phyloP scores from a whole-genome alignment of 2,329 filamentous ascomycete genomes.

The Curvularia verruculosa region DNA sequence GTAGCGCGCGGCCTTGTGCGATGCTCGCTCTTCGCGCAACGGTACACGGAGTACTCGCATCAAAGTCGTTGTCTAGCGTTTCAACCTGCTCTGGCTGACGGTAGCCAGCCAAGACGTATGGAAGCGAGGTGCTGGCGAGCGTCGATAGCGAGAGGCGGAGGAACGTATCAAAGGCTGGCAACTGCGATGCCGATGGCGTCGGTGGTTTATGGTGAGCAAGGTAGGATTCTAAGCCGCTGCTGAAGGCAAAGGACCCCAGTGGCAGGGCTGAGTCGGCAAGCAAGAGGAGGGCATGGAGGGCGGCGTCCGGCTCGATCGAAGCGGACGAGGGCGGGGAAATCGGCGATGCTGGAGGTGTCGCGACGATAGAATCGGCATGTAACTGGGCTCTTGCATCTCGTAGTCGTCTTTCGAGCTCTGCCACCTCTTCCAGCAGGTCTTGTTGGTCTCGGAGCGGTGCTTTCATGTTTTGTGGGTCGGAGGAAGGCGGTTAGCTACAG shows the following conservation, averaged over 20 bases:
- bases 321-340: conserved; percentile 20
- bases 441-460: conserved; percentile 28
- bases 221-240: conserved; percentile 81
- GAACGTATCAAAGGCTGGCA: conserved; percentile 66
- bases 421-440: conserved; percentile 60
- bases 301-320: conserved; percentile 18
- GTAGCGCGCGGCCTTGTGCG: conserved; percentile 75
- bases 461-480: conserved; percentile 39
- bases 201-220: conserved; percentile 67
- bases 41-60: conserved; percentile 78
- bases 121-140: conserved; percentile 73
- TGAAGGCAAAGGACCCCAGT: conserved; percentile 86
- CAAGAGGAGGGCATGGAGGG: conserved; percentile 73
- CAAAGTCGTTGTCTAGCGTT: conserved; percentile 73
- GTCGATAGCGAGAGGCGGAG: conserved; percentile 73
- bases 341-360: conserved; percentile 14
- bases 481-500: conserved; percentile 13
- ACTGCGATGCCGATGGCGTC: conserved; percentile 38
- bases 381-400: conserved; percentile 56
- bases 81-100: conserved; percentile 59
- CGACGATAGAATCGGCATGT: conserved; percentile 35
- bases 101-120: conserved; percentile 74
- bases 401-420: conserved; percentile 61
- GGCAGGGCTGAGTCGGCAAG: conserved; percentile 82
- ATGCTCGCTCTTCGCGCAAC: conserved; percentile 77